Conservation (phyloP, 352 stramenopile species). For the Phytophthora niederhauseri region DNA sequence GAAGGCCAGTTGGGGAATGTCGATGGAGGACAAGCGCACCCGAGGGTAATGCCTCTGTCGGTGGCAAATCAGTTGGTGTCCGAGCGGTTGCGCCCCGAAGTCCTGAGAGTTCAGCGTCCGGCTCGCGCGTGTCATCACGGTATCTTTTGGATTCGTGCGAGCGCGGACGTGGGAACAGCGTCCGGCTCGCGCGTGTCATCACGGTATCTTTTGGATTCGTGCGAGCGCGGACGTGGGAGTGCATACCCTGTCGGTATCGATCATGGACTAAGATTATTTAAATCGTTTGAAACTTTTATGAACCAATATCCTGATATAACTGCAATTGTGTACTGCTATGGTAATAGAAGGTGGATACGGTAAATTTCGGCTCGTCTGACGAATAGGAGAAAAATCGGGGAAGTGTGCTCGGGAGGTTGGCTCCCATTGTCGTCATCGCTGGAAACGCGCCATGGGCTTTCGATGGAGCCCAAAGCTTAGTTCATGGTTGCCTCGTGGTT, state of each 20-base stretch:
- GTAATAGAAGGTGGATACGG: too few relatives aligned
- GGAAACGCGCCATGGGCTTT: neutral
- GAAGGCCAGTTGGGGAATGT: conserved; percentile 35
- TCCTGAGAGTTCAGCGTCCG: conserved; percentile 5
- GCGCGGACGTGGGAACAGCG: neutral
- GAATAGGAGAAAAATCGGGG: conserved; percentile 14
- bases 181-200: neutral
- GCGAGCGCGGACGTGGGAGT: neutral
- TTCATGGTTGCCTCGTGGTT: neutral
- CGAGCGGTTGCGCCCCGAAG: neutral
- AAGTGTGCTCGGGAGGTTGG: conserved; percentile 7
- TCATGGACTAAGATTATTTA: too few relatives aligned
- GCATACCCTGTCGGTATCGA: neutral
- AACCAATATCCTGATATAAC: too few relatives aligned
- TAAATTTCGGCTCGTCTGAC: conserved; percentile 10
- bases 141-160: neutral
- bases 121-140: neutral
- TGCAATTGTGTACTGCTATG: too few relatives aligned
- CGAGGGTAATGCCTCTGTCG: too few relatives aligned
- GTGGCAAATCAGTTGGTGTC: conserved; percentile 18
- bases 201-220: neutral
- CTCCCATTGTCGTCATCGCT: neutral
- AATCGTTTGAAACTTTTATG: too few relatives aligned
- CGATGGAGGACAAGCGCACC: too few relatives aligned
- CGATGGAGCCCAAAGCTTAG: neutral